A percentile compares a stretch with the other conserved stretches of the same genome.
Conservation (phyloP, 208 protist species). For the Leishmania gerbilli region DNA sequence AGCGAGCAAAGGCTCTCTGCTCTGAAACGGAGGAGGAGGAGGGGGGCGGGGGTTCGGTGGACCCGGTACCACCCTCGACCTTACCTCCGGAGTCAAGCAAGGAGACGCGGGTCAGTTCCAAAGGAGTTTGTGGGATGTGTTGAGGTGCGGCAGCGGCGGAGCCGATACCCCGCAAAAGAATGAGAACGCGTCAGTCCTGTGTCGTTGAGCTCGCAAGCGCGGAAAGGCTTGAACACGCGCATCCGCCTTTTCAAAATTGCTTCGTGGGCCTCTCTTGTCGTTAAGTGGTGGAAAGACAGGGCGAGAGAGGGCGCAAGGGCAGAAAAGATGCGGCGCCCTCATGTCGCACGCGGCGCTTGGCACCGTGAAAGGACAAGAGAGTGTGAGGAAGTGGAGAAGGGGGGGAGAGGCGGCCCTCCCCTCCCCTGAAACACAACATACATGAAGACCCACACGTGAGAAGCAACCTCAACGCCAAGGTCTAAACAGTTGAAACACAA, state of each 20-base stretch:
- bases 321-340: background rate
- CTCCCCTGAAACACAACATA: background rate
- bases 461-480: background rate
- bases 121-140: background rate
- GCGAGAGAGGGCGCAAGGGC: background rate
- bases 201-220: background rate
- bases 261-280: background rate
- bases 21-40: background rate
- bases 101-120: background rate
- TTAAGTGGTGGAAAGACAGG: background rate
- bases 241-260: background rate
- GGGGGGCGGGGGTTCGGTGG: background rate
- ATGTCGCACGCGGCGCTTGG: background rate
- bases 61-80: background rate
- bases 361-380: conserved; percentile 15
- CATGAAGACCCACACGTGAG: background rate
- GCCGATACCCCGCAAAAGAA: background rate
- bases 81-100: background rate
- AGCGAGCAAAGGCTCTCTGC: background rate
- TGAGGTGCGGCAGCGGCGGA: background rate
- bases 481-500: background rate
- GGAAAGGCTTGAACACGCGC: background rate
- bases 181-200: background rate
- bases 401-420: background rate
- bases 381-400: background rate